Percentiles rank a stretch among this genome's conserved stretches.
phyloP scores from a whole-genome alignment of 805 yeast species.

The Ogataea paraovalis region DNA sequence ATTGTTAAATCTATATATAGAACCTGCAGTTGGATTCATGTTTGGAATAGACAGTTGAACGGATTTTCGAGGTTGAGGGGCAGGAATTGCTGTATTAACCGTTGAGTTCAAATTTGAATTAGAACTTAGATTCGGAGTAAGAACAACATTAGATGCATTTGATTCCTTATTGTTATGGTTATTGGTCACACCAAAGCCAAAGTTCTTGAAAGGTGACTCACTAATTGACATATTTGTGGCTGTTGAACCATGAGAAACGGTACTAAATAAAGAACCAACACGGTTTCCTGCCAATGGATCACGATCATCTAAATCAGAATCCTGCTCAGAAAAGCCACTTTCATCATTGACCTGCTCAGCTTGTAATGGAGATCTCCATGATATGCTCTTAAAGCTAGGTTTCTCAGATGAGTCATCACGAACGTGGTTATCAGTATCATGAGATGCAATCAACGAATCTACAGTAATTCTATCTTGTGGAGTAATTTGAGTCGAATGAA shows the following conservation, averaged over 20 bases:
- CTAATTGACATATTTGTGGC: conserved; percentile 1
- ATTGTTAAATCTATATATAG: conserved; percentile 24
- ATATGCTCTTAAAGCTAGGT: conserved; percentile 16
- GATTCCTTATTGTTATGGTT: background rate
- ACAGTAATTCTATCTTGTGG: conserved; percentile 19
- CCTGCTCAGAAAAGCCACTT: background rate
- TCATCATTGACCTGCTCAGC: background rate
- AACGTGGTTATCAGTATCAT: conserved; percentile 6
- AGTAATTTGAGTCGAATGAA: conserved; percentile 18
- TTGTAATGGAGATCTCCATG: conserved; percentile 9
- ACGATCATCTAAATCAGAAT: conserved; percentile 6
- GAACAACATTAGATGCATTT: background rate
- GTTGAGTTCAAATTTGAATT: background rate
- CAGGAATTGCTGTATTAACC: background rate
- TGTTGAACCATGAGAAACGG: background rate
- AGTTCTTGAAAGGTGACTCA: conserved; percentile 7
- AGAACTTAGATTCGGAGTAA: background rate
- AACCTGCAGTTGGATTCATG: conserved; percentile 25
- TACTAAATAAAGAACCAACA: background rate
- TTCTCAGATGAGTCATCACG: background rate
- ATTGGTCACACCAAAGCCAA: conserved; percentile 1
- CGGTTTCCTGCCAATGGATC: conserved; percentile 6
- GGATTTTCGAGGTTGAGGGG: conserved; percentile 1
- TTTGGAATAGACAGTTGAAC: conserved; percentile 20
- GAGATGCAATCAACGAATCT: conserved; percentile 14